phyloP scores from a whole-genome alignment of 2,329 filamentous ascomycete genomes.

The Diplodia mutila region DNA sequence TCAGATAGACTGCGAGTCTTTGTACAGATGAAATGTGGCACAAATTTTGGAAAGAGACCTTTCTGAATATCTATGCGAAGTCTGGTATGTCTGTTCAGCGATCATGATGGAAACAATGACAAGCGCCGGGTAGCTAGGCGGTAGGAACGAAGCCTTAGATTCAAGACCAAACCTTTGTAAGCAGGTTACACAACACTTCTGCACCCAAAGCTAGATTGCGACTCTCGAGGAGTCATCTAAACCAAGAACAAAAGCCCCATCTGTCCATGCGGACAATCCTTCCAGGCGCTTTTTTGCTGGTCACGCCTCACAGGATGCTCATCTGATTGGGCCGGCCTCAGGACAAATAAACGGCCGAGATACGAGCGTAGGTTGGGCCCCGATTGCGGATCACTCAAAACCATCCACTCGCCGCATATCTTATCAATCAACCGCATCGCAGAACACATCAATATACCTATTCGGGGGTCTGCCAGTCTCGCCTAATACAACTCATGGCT shows the following conservation, averaged over 20 bases:
- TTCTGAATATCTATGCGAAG: no score
- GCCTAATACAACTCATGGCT: background rate
- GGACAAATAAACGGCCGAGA: slow-evolving; percentile 9
- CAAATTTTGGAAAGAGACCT: background rate
- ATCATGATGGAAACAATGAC: no score
- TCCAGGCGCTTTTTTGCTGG: no score
- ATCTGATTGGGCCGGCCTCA: slow-evolving; percentile 4
- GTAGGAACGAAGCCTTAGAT: background rate
- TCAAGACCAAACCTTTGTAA: background rate
- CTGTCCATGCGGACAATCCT: background rate
- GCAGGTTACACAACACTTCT: background rate
- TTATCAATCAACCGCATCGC: slow-evolving; percentile 15
- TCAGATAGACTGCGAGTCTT: background rate
- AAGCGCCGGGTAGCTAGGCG: background rate
- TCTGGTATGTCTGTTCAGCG: no score
- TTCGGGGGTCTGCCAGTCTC: background rate
- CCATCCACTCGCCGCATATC: background rate
- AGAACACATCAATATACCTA: background rate
- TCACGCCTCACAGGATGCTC: background rate
- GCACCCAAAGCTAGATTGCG: background rate
- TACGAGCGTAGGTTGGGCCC: background rate
- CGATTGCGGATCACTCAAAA: slow-evolving; percentile 9
- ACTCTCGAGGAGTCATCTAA: background rate
- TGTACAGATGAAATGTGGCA: background rate
- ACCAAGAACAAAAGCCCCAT: background rate